These are phyloP conservation scores for Clitocybe nebularis DNA, from an alignment of 1,284 basidiomycete species.

Conservation along the genomic window DNA sequence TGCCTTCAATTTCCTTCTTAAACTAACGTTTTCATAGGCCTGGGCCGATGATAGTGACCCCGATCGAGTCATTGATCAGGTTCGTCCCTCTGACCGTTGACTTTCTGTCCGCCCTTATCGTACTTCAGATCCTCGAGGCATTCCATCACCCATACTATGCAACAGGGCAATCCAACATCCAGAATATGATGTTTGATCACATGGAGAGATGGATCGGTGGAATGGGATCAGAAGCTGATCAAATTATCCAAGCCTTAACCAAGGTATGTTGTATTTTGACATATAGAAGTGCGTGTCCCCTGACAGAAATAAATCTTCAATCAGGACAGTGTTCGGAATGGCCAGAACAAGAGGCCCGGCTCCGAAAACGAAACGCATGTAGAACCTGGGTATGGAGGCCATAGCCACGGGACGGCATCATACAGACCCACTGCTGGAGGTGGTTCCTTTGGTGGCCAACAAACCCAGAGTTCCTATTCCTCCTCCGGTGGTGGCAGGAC, in stretches of 20 bases:
- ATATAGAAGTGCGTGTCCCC: too few species aligned
- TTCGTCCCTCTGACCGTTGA: slow-evolving; percentile 20
- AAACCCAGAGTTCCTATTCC: slow-evolving; percentile 4
- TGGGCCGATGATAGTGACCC: slow-evolving; percentile 52
- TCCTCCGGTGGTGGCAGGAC: slow-evolving; percentile 8
- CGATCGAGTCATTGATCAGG: slow-evolving; percentile 46
- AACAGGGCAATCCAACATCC: slow-evolving; percentile 52
- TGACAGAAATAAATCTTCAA: too few species aligned
- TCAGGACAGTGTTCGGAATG: slow-evolving; percentile 38
- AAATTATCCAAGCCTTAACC: slow-evolving; percentile 43
- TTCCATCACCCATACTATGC: slow-evolving; percentile 73
- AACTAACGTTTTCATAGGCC: slow-evolving; percentile 32
- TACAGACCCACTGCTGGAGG: slow-evolving; percentile 7
- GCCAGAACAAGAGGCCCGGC: slow-evolving; percentile 29
- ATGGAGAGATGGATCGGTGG: slow-evolving; percentile 58
- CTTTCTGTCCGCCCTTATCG: not conserved
- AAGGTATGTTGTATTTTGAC: slow-evolving; percentile 33
- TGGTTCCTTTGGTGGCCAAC: slow-evolving; percentile 7
- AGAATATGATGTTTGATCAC: slow-evolving; percentile 59
- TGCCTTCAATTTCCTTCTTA: not conserved
- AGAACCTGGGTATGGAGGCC: slow-evolving; percentile 35
- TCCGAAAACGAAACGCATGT: slow-evolving; percentile 27
- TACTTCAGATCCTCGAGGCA: slow-evolving; percentile 51
- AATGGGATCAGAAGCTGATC: slow-evolving; percentile 37
- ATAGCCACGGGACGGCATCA: slow-evolving; percentile 17